Evolutionary conservation across 306 rosid species (phyloP).

Genomic region (Mimosa pudica): DNA sequence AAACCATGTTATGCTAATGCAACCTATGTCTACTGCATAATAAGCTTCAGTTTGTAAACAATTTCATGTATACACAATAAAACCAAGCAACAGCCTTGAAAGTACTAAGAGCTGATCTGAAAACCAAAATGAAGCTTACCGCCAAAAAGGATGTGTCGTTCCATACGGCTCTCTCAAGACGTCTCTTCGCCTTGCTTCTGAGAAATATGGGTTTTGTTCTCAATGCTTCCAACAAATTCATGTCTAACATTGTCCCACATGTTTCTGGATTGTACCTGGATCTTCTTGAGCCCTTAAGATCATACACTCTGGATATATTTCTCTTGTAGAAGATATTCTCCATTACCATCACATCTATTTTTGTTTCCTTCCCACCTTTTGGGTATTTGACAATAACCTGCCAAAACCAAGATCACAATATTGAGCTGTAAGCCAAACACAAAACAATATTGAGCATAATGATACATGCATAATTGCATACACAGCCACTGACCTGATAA

Average conservation of each 20-base stretch:
- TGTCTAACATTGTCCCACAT: constrained; percentile 56
- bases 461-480: not conserved
- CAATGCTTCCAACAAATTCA: constrained; percentile 68
- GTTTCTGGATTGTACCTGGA: constrained; percentile 64
- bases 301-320: constrained; percentile 58
- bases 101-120: not conserved
- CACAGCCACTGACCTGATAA: constrained; percentile 50
- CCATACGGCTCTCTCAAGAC: constrained; percentile 74
- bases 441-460: not conserved
- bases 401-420: constrained; percentile 12
- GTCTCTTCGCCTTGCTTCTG: constrained; percentile 72
- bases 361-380: constrained; percentile 72
- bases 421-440: not conserved
- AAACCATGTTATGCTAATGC: not conserved
- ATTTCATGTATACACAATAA: not conserved
- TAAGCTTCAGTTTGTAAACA: not conserved
- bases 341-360: constrained; percentile 74
- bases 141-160: constrained; percentile 71
- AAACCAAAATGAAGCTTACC: constrained; percentile 42
- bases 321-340: constrained; percentile 74
- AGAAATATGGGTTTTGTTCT: constrained; percentile 71
- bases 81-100: not conserved
- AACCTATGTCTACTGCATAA: not conserved
- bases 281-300: constrained; percentile 74
- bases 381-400: constrained; percentile 65